These are phyloP conservation scores for Penicillium psychrofluorescens DNA, from an alignment of 495 filamentous ascomycete genomes.

Conservation along the genomic window DNA sequence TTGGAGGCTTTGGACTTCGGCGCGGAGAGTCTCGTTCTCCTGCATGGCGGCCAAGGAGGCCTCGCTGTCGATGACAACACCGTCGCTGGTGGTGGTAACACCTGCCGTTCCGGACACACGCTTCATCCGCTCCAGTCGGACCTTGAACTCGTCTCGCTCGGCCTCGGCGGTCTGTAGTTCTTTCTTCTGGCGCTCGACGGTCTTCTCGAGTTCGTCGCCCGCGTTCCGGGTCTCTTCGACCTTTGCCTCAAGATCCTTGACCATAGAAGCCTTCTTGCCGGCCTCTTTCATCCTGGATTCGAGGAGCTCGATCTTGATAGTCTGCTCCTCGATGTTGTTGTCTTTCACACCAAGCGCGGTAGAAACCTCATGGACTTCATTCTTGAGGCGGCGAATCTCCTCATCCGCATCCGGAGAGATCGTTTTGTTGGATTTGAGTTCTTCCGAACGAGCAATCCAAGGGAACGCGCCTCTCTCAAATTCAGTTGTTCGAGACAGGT, in stretches of 20 bases:
- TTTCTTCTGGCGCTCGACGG: slow-evolving; percentile 30
- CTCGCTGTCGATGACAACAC: slow-evolving; percentile 36
- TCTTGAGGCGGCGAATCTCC: slow-evolving; percentile 65
- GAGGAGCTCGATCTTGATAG: slow-evolving; percentile 52
- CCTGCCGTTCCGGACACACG: slow-evolving; percentile 44
- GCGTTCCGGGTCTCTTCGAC: slow-evolving; percentile 53
- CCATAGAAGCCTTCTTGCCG: slow-evolving; percentile 42
- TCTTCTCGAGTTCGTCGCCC: slow-evolving; percentile 24
- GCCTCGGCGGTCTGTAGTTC: slow-evolving; percentile 47
- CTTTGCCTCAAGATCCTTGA: slow-evolving; percentile 48
- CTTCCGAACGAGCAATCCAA: slow-evolving; percentile 75
- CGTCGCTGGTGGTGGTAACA: slow-evolving; percentile 30
- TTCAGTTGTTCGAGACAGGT: slow-evolving; percentile 74
- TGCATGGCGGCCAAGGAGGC: slow-evolving; percentile 52
- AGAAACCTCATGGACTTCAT: slow-evolving; percentile 58
- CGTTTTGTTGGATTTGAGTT: slow-evolving; percentile 69
- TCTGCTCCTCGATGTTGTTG: slow-evolving; percentile 84
- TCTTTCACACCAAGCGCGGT: slow-evolving; percentile 74
- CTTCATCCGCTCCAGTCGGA: slow-evolving; percentile 54
- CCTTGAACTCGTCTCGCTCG: slow-evolving; percentile 67
- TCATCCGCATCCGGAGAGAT: slow-evolving; percentile 75
- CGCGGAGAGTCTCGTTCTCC: slow-evolving; percentile 66
- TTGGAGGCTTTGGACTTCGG: slow-evolving; percentile 63
- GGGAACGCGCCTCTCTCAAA: slow-evolving; percentile 72
- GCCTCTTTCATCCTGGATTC: slow-evolving; percentile 49